Base-by-base conservation (phyloP, 1,139 yeast genomes). In the Starmera stellimalicola region DNA sequence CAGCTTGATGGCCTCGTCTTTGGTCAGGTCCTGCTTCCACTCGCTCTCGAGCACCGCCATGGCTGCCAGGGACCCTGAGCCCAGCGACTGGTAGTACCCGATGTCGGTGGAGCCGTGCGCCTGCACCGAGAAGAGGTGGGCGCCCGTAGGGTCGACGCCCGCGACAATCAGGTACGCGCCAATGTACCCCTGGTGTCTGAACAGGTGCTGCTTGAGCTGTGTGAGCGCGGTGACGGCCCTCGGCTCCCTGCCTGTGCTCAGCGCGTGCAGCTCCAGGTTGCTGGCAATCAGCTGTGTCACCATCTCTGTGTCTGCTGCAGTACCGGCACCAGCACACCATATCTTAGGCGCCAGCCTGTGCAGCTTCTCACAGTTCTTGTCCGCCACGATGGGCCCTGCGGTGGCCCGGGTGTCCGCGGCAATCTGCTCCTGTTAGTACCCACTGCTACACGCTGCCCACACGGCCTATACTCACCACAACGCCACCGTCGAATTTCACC, bases 291-390 rank as follows among this genome's bases (percentile, higher is more conserved):
- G 69, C 58, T 85, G 95, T 6, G 98, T 91, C 19, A 84, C 95
- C 83, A 82, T 81, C 57, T 91, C 97, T 9, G 96, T 91, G 57
- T 91, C 98, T n/a, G 98, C 98, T 30, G 98, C 98, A 15, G 98
- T 91, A 58, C 98, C 98, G 4, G 98, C 98, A 50, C 98, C 98
- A 35, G 96, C 96, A 74, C 97, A 91, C 98, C 98, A 91, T 53
- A 91, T 91, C 54, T 72, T 73, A 10, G 98, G 96, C 3, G 96
- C 73, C 48, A 91, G 73, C 50, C 94, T 67, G 62, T 91, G 98
- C 44, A 91, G 68, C 62, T 91, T 91, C 55, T 88, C 96, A 69
- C 97, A 88, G 65, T 91, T 91, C 66, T 91, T 88, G 63, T 91
- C 97, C 12, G 98, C 98, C 24, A 91, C 97, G 48, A 91, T 87